Base-by-base conservation (phyloP, 441 rosid species). In the Aleurites moluccanus region DNA sequence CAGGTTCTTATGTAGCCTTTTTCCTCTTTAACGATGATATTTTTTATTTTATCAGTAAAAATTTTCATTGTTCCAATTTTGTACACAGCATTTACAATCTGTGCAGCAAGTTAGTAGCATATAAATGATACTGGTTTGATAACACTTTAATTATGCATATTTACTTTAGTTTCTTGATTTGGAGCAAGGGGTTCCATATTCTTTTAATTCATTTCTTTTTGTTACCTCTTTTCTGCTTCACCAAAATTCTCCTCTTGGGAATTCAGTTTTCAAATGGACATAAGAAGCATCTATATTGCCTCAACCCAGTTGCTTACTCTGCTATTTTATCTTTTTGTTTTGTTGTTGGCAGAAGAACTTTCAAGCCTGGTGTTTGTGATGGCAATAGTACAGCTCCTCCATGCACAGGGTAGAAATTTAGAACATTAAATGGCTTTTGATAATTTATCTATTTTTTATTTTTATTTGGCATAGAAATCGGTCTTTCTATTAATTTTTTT, bases 321-420 rank as follows among this genome's bases (percentile, higher is more conserved):
- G 52, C 60, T 35, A 13, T 42, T 42, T 25, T 73, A 18, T 60
- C 27, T 70, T 66, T 73, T 70, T 73, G 40, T 52, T 81, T 74
- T 56, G 20, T 35, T 79, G 72, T 80, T 28, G 4, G 33, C 87
- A 90, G 95, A 78, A 85, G 92, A 80, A 85, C 82, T 73, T 89
- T 63, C 83, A 90, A 85, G 83, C 80, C 78, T 28, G 85, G 88
- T 67, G 42, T 40, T 77, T 90, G 95, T 77, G 78, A 88, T 66
- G 45, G 56, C 6, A 77, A 75, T 25, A 90, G 91, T 59, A 84
- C 76, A 40, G 78, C 84, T 53, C 95, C 95, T 62, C 93, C 95
- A 0, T 90, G 95, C 83, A 87, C 95, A 0, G 95, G 95, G 91
- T 90, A 79, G 69, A 78, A 69, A 50, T 77, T 53, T 40, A 49